A percentile compares a stretch with the other conserved stretches of the same genome.
Conservation (phyloP, 345 rosid species). For the Eucalyptus sp. region DNA sequence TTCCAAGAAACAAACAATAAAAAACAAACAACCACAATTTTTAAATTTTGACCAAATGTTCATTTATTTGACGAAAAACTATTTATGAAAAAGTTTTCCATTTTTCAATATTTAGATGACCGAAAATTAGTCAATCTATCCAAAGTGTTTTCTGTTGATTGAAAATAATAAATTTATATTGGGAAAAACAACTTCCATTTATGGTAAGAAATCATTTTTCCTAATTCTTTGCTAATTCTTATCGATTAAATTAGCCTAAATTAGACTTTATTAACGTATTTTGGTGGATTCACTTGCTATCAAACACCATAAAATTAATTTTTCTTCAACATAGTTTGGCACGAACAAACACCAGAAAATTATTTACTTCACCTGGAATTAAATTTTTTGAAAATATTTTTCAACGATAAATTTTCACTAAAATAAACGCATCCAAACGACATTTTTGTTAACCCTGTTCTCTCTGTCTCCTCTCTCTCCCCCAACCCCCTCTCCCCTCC, state of each 20-base stretch:
- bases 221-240: not conserved
- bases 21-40: not conserved
- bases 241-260: too few species aligned
- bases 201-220: not conserved
- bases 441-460: not conserved
- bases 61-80: too few species aligned
- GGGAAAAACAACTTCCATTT: not conserved
- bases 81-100: rapidly evolving
- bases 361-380: not conserved
- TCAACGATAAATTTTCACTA: too few species aligned
- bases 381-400: too few species aligned
- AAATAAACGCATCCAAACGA: not conserved
- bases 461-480: not conserved
- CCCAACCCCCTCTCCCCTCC: too few species aligned
- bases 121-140: not conserved
- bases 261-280: not conserved
- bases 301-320: not conserved
- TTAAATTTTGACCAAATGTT: not conserved
- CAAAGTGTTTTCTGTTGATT: not conserved
- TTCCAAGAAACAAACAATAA: too few species aligned
- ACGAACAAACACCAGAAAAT: not conserved
- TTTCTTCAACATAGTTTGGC: not conserved
- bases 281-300: not conserved
- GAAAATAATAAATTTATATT: not conserved
- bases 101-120: not conserved